These are phyloP conservation scores for Myxozyma kluyveri DNA, from an alignment of 805 yeast species.

Conservation along the genomic window DNA sequence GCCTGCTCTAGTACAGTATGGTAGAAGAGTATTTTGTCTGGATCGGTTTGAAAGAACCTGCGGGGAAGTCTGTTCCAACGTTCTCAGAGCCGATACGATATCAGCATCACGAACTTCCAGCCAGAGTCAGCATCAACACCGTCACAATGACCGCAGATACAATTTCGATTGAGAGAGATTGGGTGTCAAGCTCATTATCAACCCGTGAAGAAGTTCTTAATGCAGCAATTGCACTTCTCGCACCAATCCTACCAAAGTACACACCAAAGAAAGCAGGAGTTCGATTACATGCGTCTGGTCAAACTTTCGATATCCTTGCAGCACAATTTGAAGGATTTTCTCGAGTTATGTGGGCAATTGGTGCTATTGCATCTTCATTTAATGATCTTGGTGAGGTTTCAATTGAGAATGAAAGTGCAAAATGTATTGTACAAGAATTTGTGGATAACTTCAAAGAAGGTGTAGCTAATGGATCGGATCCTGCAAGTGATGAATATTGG, in stretches of 20 bases:
- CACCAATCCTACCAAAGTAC: conserved; percentile 12
- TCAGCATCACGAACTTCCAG: no score
- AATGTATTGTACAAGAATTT: conserved; percentile 2
- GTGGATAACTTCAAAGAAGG: conserved; percentile 31
- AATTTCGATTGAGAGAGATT: conserved; percentile 1
- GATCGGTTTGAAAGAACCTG: no score
- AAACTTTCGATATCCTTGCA: conserved; percentile 33
- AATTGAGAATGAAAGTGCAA: neutral
- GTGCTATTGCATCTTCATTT: conserved; percentile 35
- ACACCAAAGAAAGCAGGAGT: conserved; percentile 14
- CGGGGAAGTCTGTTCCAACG: no score
- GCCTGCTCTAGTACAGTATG: no score
- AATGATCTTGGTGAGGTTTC: conserved; percentile 33
- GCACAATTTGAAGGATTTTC: conserved; percentile 38
- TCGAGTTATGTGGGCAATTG: conserved; percentile 39
- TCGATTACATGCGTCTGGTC: conserved; percentile 32
- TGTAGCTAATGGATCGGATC: conserved; percentile 36
- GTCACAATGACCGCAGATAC: no score
- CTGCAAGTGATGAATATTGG: conserved; percentile 36
- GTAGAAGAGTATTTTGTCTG: no score
- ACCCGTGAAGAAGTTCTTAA: conserved; percentile 5
- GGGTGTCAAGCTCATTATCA: conserved; percentile 4
- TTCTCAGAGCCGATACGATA: no score
- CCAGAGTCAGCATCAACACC: neutral
- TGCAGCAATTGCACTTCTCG: conserved; percentile 6